Conservation (phyloP, 768 basidiomycete genomes). For the Russula abietina region DNA sequence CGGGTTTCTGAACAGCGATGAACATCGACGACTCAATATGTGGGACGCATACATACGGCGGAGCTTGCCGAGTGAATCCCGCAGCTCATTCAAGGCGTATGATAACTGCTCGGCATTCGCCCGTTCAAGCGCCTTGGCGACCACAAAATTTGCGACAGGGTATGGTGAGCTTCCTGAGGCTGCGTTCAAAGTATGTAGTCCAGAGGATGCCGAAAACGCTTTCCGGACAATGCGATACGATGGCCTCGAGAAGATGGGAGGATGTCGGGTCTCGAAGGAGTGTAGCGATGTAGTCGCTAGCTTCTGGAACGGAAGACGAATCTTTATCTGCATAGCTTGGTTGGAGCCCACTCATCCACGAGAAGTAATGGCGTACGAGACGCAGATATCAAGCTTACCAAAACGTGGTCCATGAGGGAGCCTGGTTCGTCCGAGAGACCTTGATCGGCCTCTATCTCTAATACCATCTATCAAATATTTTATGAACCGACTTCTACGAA, state of each 20-base stretch:
- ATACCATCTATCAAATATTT: slow-evolving; percentile 50
- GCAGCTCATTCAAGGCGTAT: slow-evolving; percentile 54
- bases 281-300: slow-evolving; percentile 74
- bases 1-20: slow-evolving; percentile 53
- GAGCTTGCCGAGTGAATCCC: slow-evolving; percentile 50
- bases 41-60: slow-evolving; percentile 52
- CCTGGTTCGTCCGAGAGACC: slow-evolving; percentile 50
- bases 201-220: slow-evolving; percentile 63
- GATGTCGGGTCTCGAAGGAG: slow-evolving; percentile 82
- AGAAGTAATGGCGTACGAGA: slow-evolving; percentile 43
- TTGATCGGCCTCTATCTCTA: slow-evolving; percentile 76
- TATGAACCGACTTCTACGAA: slow-evolving; percentile 14
- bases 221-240: slow-evolving; percentile 58
- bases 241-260: slow-evolving; percentile 83
- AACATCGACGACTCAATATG: not conserved
- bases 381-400: slow-evolving; percentile 65
- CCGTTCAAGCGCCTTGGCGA: slow-evolving; percentile 71
- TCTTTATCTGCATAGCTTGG: slow-evolving; percentile 34
- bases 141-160: slow-evolving; percentile 91
- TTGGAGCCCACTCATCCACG: not conserved
- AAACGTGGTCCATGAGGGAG: slow-evolving; percentile 77
- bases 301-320: slow-evolving; percentile 36
- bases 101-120: slow-evolving; percentile 50
- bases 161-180: slow-evolving; percentile 68
- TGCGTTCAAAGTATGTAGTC: slow-evolving; percentile 71